Conservation (phyloP, 176 grass and related monocot species). For the Secale cereale region DNA sequence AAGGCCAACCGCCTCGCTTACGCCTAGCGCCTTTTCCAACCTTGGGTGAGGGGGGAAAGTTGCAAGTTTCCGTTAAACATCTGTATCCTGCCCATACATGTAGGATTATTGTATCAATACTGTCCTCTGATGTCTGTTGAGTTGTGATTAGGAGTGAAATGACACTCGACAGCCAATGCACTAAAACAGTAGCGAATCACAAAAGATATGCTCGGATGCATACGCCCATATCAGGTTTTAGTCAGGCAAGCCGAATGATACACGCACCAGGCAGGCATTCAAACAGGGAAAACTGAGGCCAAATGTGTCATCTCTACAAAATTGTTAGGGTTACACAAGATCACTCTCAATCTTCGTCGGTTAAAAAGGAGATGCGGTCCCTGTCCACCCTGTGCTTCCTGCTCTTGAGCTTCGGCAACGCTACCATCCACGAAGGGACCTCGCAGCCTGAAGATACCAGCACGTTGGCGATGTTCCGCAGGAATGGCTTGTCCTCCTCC, state of each 20-base stretch:
- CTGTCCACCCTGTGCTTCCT: constrained; percentile 78
- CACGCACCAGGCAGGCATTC: constrained; percentile 6
- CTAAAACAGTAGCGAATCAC: background rate
- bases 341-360: constrained; percentile 37
- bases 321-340: background rate
- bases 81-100: no score
- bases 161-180: background rate
- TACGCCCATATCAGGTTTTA: background rate
- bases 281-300: constrained; percentile 42
- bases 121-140: no score
- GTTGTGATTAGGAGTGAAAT: no score
- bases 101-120: no score
- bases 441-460: constrained; percentile 77
- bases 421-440: constrained; percentile 86
- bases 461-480: constrained; percentile 88
- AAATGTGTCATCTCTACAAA: constrained; percentile 23
- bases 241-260: background rate
- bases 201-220: background rate
- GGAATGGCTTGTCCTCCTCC: constrained; percentile 90
- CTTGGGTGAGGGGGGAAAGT: no score
- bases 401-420: constrained; percentile 74
- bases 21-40: no score
- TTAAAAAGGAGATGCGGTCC: constrained; percentile 57
- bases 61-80: no score
- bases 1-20: no score